Evolutionary conservation across 106 monocot genomes (phyloP), one percentile per base, ranked within the genome.

Genomic region (Agapanthus africanus): DNA sequence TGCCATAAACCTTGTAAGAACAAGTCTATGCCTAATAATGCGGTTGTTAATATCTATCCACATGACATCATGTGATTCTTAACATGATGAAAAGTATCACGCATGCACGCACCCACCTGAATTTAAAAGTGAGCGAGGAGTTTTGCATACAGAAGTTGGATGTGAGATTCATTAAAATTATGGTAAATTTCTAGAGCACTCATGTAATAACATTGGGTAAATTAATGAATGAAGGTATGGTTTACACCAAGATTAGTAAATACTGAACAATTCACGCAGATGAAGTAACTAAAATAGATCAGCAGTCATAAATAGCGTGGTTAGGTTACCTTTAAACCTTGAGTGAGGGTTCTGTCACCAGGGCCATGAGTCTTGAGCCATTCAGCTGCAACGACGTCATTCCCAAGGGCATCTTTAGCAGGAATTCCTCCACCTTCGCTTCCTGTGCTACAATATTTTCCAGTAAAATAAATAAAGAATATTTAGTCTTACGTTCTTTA

Each of bases 321-420:
- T 31, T 21, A 18, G 7, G 40, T 21, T 70, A 91, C 95, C 88
- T 79, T 97, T 44, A 97, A 70, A 9, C 95, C 95, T 73, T 97
- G 91, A 16, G 91, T 78, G 25, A 97, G 95, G 37, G 95, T 91
- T 76, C 84, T 80, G 71, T 97, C 95, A 75, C 82, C 84, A 57
- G 95, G 91, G 18, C 88, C 95, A 77, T 97, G 95, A 65, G 71
- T 89, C 60, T 88, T 76, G 13, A 97, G 76, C 95, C 95, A 97
- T 74, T 73, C 80, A 22, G 67, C 40, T 21, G 74, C 80, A 54
- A 79, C 15, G 18, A 97, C 50, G 38, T 91, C 91, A 56, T 97
- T 91, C 32, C 95, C 95, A n/a, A 91, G 77, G 34, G 91, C 90
- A 71, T 97, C 95, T 68, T 97, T 97, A 30, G 95, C 95, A 3